These are phyloP conservation scores for Aspergillus asperescens DNA, from an alignment of 495 filamentous ascomycete genomes.

Conservation along the genomic window DNA sequence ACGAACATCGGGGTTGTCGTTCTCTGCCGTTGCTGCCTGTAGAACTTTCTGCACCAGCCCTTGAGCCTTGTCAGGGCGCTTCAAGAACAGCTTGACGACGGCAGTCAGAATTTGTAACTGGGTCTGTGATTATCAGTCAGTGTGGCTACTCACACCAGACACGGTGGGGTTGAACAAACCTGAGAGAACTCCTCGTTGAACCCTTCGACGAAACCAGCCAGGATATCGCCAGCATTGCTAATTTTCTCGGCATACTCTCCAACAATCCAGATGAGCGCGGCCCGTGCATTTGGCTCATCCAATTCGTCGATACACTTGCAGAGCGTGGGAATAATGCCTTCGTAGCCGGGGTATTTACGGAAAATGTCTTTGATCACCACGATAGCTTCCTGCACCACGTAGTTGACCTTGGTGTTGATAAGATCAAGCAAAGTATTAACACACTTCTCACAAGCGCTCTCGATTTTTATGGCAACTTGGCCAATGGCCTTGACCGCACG, in stretches of 20 bases:
- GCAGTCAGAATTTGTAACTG: conserved; percentile 95
- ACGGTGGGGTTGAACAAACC: conserved; percentile 35
- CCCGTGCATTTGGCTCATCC: conserved; percentile 89
- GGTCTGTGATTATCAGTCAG: conserved; percentile 48
- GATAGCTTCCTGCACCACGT: conserved; percentile 96
- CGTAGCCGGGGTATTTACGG: conserved; percentile 94
- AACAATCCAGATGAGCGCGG: conserved; percentile 95
- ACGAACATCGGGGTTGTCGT: conserved; percentile 94
- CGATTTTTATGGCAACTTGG: conserved; percentile 97
- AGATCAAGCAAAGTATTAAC: conserved; percentile 91
- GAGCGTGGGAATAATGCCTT: conserved; percentile 92
- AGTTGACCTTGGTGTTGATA: conserved; percentile 96
- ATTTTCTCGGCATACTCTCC: conserved; percentile 99
- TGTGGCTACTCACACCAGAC: background rate
- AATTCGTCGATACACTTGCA: conserved; percentile 96
- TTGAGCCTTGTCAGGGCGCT: conserved; percentile 91
- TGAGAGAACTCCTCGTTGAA: conserved; percentile 92
- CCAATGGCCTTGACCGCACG: conserved; percentile 92
- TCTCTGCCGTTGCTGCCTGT: conserved; percentile 85
- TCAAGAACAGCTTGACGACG: conserved; percentile 94
- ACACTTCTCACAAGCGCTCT: conserved; percentile 85
- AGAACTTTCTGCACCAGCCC: conserved; percentile 88
- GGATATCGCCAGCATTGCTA: conserved; percentile 88
- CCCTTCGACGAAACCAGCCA: conserved; percentile 79
- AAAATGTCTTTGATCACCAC: conserved; percentile 99